Conservation (phyloP, 345 rosid genomes). For the Xanthoceras sorbifolium region DNA sequence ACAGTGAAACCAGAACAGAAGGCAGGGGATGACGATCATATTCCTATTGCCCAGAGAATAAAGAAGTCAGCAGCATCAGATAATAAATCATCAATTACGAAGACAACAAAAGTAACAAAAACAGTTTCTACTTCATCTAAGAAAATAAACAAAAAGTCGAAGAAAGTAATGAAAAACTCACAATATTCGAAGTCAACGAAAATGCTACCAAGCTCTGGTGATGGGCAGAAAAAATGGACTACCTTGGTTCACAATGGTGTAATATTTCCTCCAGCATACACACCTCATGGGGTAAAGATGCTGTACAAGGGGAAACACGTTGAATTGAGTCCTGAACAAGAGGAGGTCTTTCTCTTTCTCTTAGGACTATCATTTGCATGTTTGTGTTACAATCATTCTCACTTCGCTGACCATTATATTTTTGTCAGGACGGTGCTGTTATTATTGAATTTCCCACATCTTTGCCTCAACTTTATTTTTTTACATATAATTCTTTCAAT, state of each 20-base stretch:
- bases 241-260: slow-evolving; percentile 95
- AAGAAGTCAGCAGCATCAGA: slow-evolving; percentile 52
- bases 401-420: neutral
- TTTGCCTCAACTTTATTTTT: slow-evolving; percentile 9
- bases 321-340: slow-evolving; percentile 78
- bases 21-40: slow-evolving; percentile 70
- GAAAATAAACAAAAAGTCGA: slow-evolving; percentile 50
- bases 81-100: slow-evolving; percentile 49
- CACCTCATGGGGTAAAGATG: slow-evolving; percentile 88
- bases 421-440: neutral
- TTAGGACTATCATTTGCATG: slow-evolving; percentile 17
- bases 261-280: slow-evolving; percentile 88
- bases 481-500: slow-evolving; percentile 30
- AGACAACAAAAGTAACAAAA: slow-evolving; percentile 48
- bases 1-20: slow-evolving; percentile 50
- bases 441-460: neutral
- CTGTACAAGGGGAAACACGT: slow-evolving; percentile 77
- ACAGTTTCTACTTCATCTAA: slow-evolving; percentile 57
- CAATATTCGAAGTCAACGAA: slow-evolving; percentile 69
- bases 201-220: slow-evolving; percentile 71
- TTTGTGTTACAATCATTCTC: neutral
- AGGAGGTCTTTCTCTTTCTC: slow-evolving; percentile 59
- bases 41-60: slow-evolving; percentile 76
- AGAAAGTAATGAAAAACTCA: slow-evolving; percentile 57
- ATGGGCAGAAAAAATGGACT: slow-evolving; percentile 98